Percentiles rank a stretch among this genome's conserved stretches.
Evolutionary conservation across 2,329 filamentous ascomycete species (phyloP).

Genomic region (Scedosporium dehoogii): DNA sequence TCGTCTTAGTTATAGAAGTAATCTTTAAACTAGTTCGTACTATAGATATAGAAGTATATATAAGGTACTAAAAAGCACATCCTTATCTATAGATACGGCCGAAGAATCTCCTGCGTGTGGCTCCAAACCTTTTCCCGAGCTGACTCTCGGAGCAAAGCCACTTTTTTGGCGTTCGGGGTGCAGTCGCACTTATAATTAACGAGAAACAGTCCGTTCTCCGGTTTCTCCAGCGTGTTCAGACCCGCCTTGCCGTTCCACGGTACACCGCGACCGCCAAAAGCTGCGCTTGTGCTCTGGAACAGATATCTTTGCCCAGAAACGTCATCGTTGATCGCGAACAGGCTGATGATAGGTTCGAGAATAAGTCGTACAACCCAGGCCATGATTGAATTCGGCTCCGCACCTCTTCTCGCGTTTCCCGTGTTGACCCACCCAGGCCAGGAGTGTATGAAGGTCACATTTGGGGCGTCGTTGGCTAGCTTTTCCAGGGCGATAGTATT

Average conservation of each 20-base stretch:
- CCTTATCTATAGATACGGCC: conserved; percentile 7
- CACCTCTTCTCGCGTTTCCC: conserved; percentile 17
- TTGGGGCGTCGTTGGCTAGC: conserved; percentile 13
- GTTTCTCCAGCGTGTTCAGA: conserved; percentile 17
- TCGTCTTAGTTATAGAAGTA: too few relatives aligned
- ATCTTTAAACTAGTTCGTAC: too few relatives aligned
- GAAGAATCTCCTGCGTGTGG: conserved; percentile 21
- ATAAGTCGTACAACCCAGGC: conserved; percentile 22
- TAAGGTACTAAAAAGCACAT: too few relatives aligned
- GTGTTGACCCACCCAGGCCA: conserved; percentile 20
- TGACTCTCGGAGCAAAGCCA: conserved; percentile 19
- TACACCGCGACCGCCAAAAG: conserved; percentile 23
- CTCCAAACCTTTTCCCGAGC: conserved; percentile 20
- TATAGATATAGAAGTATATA: too few relatives aligned
- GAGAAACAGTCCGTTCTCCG: conserved; percentile 21
- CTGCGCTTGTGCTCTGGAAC: conserved; percentile 24
- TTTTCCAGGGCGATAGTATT: conserved; percentile 16
- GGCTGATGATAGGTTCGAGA: conserved; percentile 19
- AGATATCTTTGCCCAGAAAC: conserved; percentile 22
- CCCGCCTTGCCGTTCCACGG: conserved; percentile 21
- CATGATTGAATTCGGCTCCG: conserved; percentile 14
- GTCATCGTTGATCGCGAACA: conserved; percentile 20
- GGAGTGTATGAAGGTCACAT: conserved; percentile 18
- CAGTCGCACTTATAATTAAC: conserved; percentile 22
- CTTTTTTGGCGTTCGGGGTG: conserved; percentile 19